Base-by-base conservation (phyloP, 1,284 basidiomycete species). In the Spongiforma sp. region DNA sequence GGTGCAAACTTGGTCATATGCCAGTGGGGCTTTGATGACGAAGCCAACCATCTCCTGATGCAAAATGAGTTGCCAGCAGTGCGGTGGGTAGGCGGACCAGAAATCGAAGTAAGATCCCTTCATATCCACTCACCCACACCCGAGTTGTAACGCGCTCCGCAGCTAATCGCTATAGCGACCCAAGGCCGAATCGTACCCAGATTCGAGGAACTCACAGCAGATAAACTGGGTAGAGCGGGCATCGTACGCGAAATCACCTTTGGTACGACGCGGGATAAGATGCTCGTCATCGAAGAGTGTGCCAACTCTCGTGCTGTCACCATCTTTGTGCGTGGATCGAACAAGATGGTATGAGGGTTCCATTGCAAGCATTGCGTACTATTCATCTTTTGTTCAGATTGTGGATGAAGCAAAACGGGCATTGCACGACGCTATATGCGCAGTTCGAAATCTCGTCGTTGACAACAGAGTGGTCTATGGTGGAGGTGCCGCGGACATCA, bases 1-100 rank as follows among this genome's bases (percentile, higher is more conserved):
- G 97, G 98, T 36, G 96, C 98, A 32, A 99, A 99, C 80, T 81
- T 99, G 64, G 97, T 99, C 70, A 98, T 99, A 72, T 99, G 97
- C 80, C 98, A 99, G 79, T 99, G 97, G 97, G 97, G 97, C 68
- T 99, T 99, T 77, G 97, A 99, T 75, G 98, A 99, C 77, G 97
- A 99, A 82, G 97, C 97, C 62, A 99, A 99, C 78, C 97, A 99
- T 78, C 74, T 99, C 74, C 81, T 99, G 71, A 95, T 99, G 91
- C 96, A 98, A 82, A 98, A 99, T 76, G 93, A 96, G 19, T 83
- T 99, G 52, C 98, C 97, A 50, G 95, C 97, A n/a, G 97, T 99
- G 30, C 87, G 97, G 76, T 99, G 98, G 97, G 97, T 99, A 62
- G 97, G 97, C 67, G 98, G 97, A 26, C 97, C 98, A 3, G 97